Percentiles rank a stretch among this genome's conserved stretches.
phyloP scores from a whole-genome alignment of 2,329 filamentous ascomycete species.

The Colletotrichum incanum region DNA sequence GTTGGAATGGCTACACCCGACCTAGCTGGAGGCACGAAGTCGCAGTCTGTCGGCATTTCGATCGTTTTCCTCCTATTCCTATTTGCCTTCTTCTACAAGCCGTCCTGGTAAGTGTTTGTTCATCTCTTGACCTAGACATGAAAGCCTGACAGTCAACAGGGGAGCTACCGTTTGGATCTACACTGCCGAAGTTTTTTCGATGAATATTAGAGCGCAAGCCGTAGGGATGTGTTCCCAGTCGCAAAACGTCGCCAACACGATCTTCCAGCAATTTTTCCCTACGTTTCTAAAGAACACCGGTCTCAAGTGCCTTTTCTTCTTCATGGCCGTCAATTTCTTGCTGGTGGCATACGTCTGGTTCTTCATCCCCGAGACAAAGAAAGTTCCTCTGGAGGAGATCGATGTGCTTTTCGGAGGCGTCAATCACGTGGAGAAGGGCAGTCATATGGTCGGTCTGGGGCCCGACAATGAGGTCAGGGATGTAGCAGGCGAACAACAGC shows the following conservation, averaged over 20 bases:
- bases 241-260: conserved; percentile 76
- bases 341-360: conserved; percentile 65
- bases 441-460: conserved; percentile 55
- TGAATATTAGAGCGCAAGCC: conserved; percentile 79
- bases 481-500: not conserved
- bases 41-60: conserved; percentile 72
- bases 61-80: conserved; percentile 79
- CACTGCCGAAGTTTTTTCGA: conserved; percentile 78
- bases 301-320: conserved; percentile 59
- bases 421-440: conserved; percentile 70
- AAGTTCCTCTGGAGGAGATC: conserved; percentile 68
- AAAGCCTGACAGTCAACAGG: not conserved
- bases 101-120: conserved; percentile 70
- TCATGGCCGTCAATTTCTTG: conserved; percentile 60
- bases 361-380: conserved; percentile 66
- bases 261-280: conserved; percentile 80
- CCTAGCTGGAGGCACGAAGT: conserved; percentile 67
- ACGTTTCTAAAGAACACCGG: conserved; percentile 72
- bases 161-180: conserved; percentile 78
- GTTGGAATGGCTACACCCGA: conserved; percentile 63
- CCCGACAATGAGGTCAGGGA: conserved; percentile 6
- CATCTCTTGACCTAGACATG: not conserved
- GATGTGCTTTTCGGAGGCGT: conserved; percentile 68
- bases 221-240: conserved; percentile 76
- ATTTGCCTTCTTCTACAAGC: conserved; percentile 78